Evolutionary conservation across 169 alveolate species (phyloP).

Genomic region (Neospora caninum): DNA sequence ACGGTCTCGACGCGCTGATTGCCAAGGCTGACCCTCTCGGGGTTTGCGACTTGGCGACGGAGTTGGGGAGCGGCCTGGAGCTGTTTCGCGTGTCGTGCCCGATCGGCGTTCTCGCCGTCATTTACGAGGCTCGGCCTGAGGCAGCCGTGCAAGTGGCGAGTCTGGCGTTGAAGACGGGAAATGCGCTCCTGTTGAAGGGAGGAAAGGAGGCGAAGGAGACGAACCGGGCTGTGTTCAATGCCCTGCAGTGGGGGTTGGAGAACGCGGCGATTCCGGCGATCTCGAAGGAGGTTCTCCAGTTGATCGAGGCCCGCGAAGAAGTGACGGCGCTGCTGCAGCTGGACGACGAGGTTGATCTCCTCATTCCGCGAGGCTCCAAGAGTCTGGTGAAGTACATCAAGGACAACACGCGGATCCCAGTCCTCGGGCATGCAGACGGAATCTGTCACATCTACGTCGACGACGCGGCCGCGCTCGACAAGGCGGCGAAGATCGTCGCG

Average conservation of each 20-base stretch:
- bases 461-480: conserved; percentile 61
- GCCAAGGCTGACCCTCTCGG: conserved; percentile 1
- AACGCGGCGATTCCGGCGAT: neutral
- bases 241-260: conserved; percentile 33
- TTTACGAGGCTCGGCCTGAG: conserved; percentile 80
- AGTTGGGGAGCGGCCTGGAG: conserved; percentile 17
- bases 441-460: conserved; percentile 77
- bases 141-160: conserved; percentile 78
- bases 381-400: conserved; percentile 73
- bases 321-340: conserved; percentile 71
- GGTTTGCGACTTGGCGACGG: conserved; percentile 8
- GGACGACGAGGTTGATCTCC: conserved; percentile 76
- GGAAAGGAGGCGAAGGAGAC: conserved; percentile 50
- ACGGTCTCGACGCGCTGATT: neutral
- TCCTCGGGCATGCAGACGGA: conserved; percentile 76
- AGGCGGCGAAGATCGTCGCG: conserved; percentile 69
- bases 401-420: conserved; percentile 75
- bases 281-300: conserved; percentile 41
- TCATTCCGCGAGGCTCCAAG: conserved; percentile 80
- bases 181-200: conserved; percentile 56
- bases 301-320: conserved; percentile 74
- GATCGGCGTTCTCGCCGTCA: conserved; percentile 75
- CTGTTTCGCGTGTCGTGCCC: conserved; percentile 76
- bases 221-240: conserved; percentile 30
- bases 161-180: conserved; percentile 76